phyloP scores from a whole-genome alignment of 345 rosid species.

The Cardiospermum halicacabum region DNA sequence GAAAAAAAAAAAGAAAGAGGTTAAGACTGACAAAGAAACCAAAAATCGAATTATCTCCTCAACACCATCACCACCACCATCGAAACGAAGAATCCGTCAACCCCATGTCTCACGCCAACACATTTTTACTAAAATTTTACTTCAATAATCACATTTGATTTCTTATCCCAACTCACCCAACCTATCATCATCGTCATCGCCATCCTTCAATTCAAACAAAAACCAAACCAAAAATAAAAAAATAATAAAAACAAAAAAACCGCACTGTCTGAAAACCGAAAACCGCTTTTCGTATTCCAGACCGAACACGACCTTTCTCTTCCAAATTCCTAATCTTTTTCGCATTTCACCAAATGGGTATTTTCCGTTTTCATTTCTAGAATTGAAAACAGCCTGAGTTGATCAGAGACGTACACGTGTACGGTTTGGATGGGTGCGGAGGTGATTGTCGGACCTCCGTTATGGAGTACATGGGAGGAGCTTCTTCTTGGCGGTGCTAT shows the following conservation, averaged over 20 bases:
- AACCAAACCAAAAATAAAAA: not conserved
- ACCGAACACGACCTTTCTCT: not conserved
- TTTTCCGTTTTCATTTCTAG: not conserved
- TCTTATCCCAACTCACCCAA: not conserved
- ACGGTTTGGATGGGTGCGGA: constrained; percentile 26
- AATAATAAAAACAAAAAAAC: not conserved
- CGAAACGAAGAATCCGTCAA: constrained; percentile 26
- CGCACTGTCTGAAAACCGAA: constrained; percentile 8
- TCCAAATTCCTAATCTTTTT: not conserved
- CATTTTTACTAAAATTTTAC: not conserved
- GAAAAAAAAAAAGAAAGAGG: not conserved
- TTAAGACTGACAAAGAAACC: not conserved
- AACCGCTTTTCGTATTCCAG: constrained; percentile 21
- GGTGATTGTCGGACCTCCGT: constrained; percentile 14
- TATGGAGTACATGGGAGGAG: constrained; percentile 97
- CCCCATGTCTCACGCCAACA: constrained; percentile 35
- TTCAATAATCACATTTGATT: not conserved
- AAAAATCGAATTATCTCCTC: not conserved
- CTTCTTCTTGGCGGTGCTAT: constrained; percentile 82
- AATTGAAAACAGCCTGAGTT: not conserved
- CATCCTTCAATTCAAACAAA: no score
- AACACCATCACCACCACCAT: not conserved
- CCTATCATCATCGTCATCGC: no score
- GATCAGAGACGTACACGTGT: constrained; percentile 10
- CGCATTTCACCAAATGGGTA: not conserved